Percentiles rank a stretch among this genome's conserved stretches.
Conservation (phyloP, 192 early-diverging fungal species). For the Umbelopsis sp. region DNA sequence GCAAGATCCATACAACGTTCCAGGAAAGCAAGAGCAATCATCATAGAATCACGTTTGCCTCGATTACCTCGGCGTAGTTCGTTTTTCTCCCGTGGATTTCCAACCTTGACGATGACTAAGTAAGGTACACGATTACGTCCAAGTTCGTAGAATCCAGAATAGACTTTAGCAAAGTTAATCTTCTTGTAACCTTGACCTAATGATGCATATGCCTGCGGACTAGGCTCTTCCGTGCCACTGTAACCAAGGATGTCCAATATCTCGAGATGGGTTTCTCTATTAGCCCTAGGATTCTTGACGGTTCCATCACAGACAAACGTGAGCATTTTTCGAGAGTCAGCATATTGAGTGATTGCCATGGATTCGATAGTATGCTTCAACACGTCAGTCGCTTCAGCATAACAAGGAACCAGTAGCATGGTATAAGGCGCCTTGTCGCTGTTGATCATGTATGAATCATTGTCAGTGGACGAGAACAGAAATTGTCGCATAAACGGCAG, state of each 20-base stretch:
- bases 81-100: slow-evolving; percentile 47
- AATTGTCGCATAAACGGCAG: slow-evolving; percentile 26
- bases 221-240: slow-evolving; percentile 50
- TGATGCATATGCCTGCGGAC: slow-evolving; percentile 54
- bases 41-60: slow-evolving; percentile 89
- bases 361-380: slow-evolving; percentile 67
- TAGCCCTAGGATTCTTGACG: slow-evolving; percentile 58
- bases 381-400: slow-evolving; percentile 65
- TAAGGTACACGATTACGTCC: slow-evolving; percentile 59
- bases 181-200: slow-evolving; percentile 50
- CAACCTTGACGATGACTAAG: slow-evolving; percentile 65
- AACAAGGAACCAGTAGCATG: slow-evolving; percentile 68
- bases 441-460: background rate
- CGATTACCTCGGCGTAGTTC: slow-evolving; percentile 56
- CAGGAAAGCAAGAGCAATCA: slow-evolving; percentile 84
- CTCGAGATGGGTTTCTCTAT: slow-evolving; percentile 59
- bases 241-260: slow-evolving; percentile 70
- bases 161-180: slow-evolving; percentile 72
- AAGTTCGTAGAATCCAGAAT: slow-evolving; percentile 62
- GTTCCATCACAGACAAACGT: slow-evolving; percentile 73
- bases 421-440: slow-evolving; percentile 24
- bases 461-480: slow-evolving; percentile 21
- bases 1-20: slow-evolving; percentile 64
- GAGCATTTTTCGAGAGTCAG: slow-evolving; percentile 68
- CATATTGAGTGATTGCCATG: slow-evolving; percentile 59